Conservation (phyloP, 2,329 filamentous ascomycete genomes). For the Hypoxylon sp. region DNA sequence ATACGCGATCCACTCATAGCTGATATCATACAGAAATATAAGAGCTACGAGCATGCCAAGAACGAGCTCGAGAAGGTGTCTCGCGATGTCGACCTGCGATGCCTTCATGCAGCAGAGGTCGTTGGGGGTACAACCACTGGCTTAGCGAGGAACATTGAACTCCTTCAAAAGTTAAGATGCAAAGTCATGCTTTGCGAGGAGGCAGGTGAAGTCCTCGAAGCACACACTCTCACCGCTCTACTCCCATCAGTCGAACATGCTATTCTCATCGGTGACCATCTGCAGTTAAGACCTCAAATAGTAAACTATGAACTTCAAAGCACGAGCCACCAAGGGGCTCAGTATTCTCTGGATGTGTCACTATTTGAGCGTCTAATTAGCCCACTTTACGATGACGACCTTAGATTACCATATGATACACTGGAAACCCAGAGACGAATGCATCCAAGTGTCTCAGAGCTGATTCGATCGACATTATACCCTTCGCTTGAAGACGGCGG, state of each 20-base stretch:
- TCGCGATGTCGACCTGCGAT: slow-evolving; percentile 53
- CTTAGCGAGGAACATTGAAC: slow-evolving; percentile 65
- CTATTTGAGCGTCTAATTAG: slow-evolving; percentile 72
- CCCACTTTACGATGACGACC: slow-evolving; percentile 47
- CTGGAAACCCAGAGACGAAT: slow-evolving; percentile 72
- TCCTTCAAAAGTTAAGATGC: slow-evolving; percentile 63
- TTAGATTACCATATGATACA: slow-evolving; percentile 50
- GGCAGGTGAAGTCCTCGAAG: slow-evolving; percentile 77
- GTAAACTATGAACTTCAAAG: slow-evolving; percentile 68
- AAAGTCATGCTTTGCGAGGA: slow-evolving; percentile 78
- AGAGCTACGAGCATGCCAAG: slow-evolving; percentile 39
- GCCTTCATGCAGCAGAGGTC: slow-evolving; percentile 60
- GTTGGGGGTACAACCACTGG: slow-evolving; percentile 74
- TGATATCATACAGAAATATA: slow-evolving; percentile 27
- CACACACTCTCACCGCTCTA: slow-evolving; percentile 72
- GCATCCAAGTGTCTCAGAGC: slow-evolving; percentile 68
- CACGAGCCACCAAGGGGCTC: slow-evolving; percentile 62
- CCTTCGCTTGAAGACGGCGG: slow-evolving; percentile 65
- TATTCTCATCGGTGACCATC: slow-evolving; percentile 75
- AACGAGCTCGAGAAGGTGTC: slow-evolving; percentile 51
- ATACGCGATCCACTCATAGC: slow-evolving; percentile 44
- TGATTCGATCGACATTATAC: slow-evolving; percentile 70
- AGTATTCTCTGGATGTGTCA: slow-evolving; percentile 71
- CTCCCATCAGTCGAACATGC: slow-evolving; percentile 72
- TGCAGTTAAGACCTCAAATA: slow-evolving; percentile 72